Evolutionary conservation across 192 early-diverging fungal genomes (phyloP), one percentile per base, ranked within the genome.

Genomic region (Mortierella hygrophila): DNA sequence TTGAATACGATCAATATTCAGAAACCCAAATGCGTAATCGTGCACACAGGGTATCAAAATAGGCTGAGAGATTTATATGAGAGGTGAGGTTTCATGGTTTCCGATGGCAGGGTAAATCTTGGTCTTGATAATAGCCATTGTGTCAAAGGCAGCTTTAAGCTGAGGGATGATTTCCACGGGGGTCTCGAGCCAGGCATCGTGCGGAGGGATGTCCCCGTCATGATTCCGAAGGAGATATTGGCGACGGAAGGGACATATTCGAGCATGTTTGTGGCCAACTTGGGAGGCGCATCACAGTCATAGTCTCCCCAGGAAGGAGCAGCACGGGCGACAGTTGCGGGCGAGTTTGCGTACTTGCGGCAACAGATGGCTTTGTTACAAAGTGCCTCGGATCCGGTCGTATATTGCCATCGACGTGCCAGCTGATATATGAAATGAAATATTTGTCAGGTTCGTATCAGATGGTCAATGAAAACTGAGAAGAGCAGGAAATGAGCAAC

Each of bases 131-230:
- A 73, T 37, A 29, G 89, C 76, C 37, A 91, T 75, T 20, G 70
- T n/a, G 7, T 65, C n/a, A 60, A 88, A 91, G 3, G 91, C 82
- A 29, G 57, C 40, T 1, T 72, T 70, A 8, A 89, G 87, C 16
- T 87, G 80, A 15, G 73, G 68, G 1, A 74, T 11, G 18, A 86
- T 76, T 0, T 88, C 90, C 32, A 75, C 76, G 15, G 88, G 52
- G 23, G 68, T 80, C 11, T 83, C 82, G 13, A 89, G 26, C 91
- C 91, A 92, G 4, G 90, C 85, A 79, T 92, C 90, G 23, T 92
- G 91, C 0, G 90, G 91, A 55, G 89, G 90, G 10, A 92, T 71
- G 79, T 91, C 90, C 42, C 88, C 90, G 8, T 89, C 77, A 92
- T 60, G 6, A 91, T 89, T 29, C 79, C 82, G 74, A 90, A 89